phyloP scores from a whole-genome alignment of 495 filamentous ascomycete genomes.

The Aspergillus nidulans region DNA sequence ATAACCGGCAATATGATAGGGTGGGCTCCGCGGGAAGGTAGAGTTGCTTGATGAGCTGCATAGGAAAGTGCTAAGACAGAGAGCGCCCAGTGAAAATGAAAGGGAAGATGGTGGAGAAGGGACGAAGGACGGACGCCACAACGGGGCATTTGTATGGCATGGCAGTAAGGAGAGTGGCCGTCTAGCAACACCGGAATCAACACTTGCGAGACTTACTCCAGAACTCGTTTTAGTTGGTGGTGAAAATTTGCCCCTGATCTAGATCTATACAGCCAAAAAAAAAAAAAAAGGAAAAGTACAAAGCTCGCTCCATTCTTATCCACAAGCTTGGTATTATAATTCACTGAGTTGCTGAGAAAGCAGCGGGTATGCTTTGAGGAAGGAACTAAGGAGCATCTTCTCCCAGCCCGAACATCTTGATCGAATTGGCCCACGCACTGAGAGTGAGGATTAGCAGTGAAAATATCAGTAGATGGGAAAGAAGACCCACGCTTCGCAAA shows the following conservation, averaged over 20 bases:
- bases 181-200: not conserved
- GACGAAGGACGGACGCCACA: not conserved
- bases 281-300: not conserved
- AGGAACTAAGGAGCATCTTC: constrained; percentile 25
- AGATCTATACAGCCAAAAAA: not conserved
- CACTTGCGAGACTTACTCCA: not conserved
- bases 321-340: too few relatives aligned
- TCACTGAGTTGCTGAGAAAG: not conserved
- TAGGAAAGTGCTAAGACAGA: not conserved
- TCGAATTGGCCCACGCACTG: constrained; percentile 76
- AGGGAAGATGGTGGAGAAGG: not conserved
- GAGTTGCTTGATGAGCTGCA: not conserved
- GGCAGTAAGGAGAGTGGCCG: not conserved
- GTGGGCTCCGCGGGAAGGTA: not conserved
- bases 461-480: not conserved
- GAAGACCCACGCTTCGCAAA: constrained; percentile 68
- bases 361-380: not conserved
- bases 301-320: not conserved
- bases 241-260: not conserved
- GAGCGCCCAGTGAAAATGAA: not conserved
- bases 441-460: constrained; percentile 14
- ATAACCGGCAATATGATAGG: not conserved
- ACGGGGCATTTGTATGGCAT: not conserved
- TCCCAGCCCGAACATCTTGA: constrained; percentile 72
- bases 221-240: not conserved